A percentile compares a stretch with the other conserved stretches of the same genome.
These are phyloP conservation scores for Yarrowia sp. DNA, from an alignment of 805 yeast species.

Conservation along the genomic window DNA sequence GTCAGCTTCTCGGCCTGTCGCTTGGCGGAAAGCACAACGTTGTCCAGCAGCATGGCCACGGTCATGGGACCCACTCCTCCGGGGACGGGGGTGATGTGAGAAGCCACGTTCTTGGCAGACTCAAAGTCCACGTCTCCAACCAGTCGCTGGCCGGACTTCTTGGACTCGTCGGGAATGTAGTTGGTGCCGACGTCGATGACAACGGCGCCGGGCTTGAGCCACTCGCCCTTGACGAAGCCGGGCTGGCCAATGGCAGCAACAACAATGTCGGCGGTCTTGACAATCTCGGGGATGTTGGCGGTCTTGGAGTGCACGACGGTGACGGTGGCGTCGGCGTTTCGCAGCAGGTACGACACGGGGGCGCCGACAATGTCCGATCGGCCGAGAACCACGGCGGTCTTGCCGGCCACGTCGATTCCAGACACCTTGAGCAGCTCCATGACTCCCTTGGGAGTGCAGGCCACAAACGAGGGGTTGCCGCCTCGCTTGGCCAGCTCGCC, in stretches of 20 bases:
- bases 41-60: constrained; percentile 91
- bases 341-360: constrained; percentile 85
- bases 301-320: constrained; percentile 85
- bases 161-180: constrained; percentile 74
- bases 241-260: constrained; percentile 93
- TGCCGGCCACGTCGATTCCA: constrained; percentile 70
- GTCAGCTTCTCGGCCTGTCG: constrained; percentile 57
- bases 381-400: constrained; percentile 89
- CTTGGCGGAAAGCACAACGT: constrained; percentile 83
- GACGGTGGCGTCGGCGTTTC: constrained; percentile 82
- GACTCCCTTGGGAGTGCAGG: constrained; percentile 96
- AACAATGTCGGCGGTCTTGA: constrained; percentile 82
- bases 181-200: constrained; percentile 97
- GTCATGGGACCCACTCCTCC: constrained; percentile 99
- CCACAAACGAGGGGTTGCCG: constrained; percentile 81
- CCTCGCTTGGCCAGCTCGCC: constrained; percentile 91
- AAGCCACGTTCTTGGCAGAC: constrained; percentile 65
- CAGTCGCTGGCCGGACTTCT: constrained; percentile 78
- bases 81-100: constrained; percentile 91
- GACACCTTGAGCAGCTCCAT: constrained; percentile 77
- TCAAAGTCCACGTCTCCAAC: constrained; percentile 94
- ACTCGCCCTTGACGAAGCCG: constrained; percentile 79
- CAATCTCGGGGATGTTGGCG: constrained; percentile 61
- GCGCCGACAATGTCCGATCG: constrained; percentile 97
- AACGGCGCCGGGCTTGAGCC: constrained; percentile 86